Base-by-base conservation (phyloP, 495 filamentous ascomycete genomes). In the Tuber magnatum region DNA sequence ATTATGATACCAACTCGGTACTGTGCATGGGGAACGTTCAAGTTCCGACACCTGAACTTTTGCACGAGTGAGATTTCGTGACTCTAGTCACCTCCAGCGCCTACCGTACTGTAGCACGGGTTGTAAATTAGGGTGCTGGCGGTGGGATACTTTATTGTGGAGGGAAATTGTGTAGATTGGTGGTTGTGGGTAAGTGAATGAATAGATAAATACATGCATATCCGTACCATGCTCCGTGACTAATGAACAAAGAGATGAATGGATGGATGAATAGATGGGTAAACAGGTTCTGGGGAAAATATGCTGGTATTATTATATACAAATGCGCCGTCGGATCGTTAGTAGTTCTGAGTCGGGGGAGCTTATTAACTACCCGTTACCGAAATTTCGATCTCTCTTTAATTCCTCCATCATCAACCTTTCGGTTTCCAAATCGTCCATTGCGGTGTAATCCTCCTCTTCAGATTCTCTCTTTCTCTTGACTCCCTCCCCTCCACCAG, bases 371-470 rank as follows among this genome's bases (percentile, higher is more conserved):
- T 65, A 65, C 28, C 56, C 56, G n/a, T 65, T 65, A 20, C 56
- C 56, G 16, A 65, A 65, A 65, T 65, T 65, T 28, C 56, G 3
- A 35, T 65, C 56, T 35, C 56, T 65, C 56, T 35, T 35, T 28
- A 65, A 20, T 35, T 65, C 56, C 56, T 65, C 56, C 56, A 65
- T 18, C 56, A 65, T 65, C 28, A 65, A 28, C 28, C 32, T 65
- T 32, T 65, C 56, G 56, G 56, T 65, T 65, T 65, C 56, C 56
- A 65, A 35, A 35, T 65, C 56, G 56, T 65, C 56, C 56, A 32
- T 65, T 32, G 28, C 56, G 28, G 28, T 14, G 14, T 65, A 65
- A 16, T 65, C 56, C 14, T 65, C 56, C 14, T 61, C 51, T 32
- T 65, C 56, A 3, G 56, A 0, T 35, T 35, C 56, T 8, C 56